Percentiles rank a stretch among this genome's conserved stretches.
Conservation (phyloP, 2,329 filamentous ascomycete species). For the Microthyrium microscopicum region DNA sequence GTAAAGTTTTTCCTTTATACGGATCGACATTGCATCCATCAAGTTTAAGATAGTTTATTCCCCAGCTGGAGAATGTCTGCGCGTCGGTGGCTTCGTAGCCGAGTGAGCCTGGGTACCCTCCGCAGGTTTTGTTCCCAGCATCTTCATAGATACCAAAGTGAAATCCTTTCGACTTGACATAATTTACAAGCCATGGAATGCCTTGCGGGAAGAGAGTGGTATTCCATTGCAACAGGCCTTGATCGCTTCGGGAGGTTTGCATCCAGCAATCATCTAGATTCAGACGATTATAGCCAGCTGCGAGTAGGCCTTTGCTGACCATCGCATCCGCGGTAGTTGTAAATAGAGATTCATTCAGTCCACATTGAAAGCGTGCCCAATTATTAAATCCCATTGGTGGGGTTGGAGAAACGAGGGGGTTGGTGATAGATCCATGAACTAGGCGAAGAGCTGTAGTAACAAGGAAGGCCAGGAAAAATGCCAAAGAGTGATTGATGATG, state of each 20-base stretch:
- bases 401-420: slow-evolving; percentile 11
- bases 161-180: slow-evolving; percentile 39
- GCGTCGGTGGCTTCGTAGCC: slow-evolving; percentile 43
- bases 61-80: slow-evolving; percentile 19
- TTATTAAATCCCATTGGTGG: slow-evolving; percentile 37
- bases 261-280: slow-evolving; percentile 44
- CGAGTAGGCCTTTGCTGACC: slow-evolving; percentile 23
- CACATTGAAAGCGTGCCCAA: slow-evolving; percentile 32
- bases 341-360: slow-evolving; percentile 32
- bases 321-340: slow-evolving; percentile 31
- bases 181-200: slow-evolving; percentile 35
- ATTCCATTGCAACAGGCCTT: slow-evolving; percentile 26
- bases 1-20: no score
- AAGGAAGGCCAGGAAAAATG: no score
- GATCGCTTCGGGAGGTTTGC: slow-evolving; percentile 33
- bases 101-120: slow-evolving; percentile 38
- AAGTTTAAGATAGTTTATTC: slow-evolving; percentile 19
- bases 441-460: no score
- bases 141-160: slow-evolving; percentile 49
- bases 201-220: slow-evolving; percentile 39
- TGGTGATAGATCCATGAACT: not conserved
- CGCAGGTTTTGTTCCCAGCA: slow-evolving; percentile 36
- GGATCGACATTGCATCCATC: no score
- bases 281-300: slow-evolving; percentile 28
- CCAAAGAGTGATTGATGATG: no score